phyloP scores from a whole-genome alignment of 164 flowering plant species.

The Piper longum region DNA sequence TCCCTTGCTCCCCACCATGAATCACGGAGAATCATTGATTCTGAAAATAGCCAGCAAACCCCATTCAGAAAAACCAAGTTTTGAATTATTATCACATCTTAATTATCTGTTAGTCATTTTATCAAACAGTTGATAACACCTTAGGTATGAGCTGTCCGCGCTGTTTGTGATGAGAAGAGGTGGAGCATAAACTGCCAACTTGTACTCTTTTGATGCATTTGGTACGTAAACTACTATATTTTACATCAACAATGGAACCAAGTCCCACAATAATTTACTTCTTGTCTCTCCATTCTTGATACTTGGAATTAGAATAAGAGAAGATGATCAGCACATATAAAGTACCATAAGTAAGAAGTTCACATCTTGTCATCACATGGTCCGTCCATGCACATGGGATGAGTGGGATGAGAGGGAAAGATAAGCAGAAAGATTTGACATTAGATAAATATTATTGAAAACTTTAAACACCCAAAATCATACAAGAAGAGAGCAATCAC shows the following conservation, averaged over 20 bases:
- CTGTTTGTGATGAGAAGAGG: background rate
- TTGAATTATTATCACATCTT: no score
- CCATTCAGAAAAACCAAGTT: background rate
- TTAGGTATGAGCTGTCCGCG: background rate
- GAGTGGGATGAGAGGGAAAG: background rate
- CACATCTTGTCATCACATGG: background rate
- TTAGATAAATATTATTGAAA: conserved; percentile 1
- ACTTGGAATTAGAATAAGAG: background rate
- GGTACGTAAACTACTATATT: background rate
- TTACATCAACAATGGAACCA: background rate
- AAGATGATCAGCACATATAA: background rate
- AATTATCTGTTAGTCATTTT: background rate
- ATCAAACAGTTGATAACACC: background rate
- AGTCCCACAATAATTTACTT: no score
- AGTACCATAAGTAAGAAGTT: background rate
- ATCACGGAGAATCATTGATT: background rate
- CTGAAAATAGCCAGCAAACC: background rate
- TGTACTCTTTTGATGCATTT: background rate
- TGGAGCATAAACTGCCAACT: background rate
- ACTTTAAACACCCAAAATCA: background rate
- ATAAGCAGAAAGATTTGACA: no score
- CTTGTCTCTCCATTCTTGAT: background rate
- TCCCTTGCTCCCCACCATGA: no score
- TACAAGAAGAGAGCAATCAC: conserved; percentile 1
- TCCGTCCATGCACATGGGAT: background rate